Conservation (phyloP, 495 filamentous ascomycete genomes). For the Pseudotulostoma volvatum region DNA sequence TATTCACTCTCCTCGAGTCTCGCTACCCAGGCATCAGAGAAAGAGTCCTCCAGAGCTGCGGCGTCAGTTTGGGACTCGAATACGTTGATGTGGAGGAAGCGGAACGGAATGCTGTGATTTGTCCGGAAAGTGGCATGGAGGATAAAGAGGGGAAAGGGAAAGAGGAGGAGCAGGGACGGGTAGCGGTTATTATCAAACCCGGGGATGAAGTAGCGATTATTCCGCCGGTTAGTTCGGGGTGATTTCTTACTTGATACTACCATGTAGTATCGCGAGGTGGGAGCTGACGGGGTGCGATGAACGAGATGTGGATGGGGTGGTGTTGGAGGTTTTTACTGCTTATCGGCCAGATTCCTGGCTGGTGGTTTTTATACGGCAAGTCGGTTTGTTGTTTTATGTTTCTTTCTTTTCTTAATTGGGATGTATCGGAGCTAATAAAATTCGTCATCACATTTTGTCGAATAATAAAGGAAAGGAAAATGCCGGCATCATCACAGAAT, state of each 20-base stretch:
- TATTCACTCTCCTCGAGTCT: slow-evolving; percentile 60
- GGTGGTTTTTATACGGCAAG: too few species aligned
- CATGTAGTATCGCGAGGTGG: too few species aligned
- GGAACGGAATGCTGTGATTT: too few species aligned
- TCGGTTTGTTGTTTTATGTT: too few species aligned
- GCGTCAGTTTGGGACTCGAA: slow-evolving; percentile 73
- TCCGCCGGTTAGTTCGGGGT: slow-evolving; percentile 72
- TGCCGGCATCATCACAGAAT: too few species aligned
- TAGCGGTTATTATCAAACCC: slow-evolving; percentile 45
- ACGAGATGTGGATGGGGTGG: too few species aligned
- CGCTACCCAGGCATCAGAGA: slow-evolving; percentile 63
- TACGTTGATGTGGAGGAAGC: slow-evolving; percentile 59
- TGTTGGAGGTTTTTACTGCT: too few species aligned
- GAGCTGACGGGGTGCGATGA: too few species aligned
- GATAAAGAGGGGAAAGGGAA: slow-evolving; percentile 4
- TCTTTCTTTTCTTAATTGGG: too few species aligned
- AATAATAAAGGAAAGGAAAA: slow-evolving; percentile 7
- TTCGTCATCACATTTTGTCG: slow-evolving; percentile 10
- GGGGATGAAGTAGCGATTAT: slow-evolving; percentile 92
- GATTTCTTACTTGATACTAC: slow-evolving; percentile 5
- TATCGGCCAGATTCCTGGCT: too few species aligned
- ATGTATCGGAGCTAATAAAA: too few species aligned
- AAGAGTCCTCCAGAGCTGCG: slow-evolving; percentile 56
- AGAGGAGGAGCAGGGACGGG: slow-evolving; percentile 13
- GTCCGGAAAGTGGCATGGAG: slow-evolving; percentile 5